Evolutionary conservation across 1,139 yeast genomes (phyloP).

Genomic region (Lodderomyces beijingensis): DNA sequence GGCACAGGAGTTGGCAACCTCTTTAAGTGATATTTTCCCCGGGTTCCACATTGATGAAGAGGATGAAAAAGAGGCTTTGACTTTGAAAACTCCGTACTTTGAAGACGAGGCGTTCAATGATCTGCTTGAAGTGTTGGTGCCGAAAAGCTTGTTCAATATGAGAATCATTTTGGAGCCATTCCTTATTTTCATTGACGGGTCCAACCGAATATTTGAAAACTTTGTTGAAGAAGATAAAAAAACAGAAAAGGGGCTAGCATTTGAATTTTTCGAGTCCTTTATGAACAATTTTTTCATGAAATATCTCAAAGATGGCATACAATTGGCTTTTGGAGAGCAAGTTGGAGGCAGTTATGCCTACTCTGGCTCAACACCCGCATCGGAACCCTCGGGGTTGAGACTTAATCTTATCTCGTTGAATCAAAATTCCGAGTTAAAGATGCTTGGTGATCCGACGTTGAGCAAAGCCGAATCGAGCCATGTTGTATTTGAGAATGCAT

Average conservation of each 20-base stretch:
- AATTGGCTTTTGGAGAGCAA: conserved; percentile 26
- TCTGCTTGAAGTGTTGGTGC: conserved; percentile 64
- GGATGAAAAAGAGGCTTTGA: conserved; percentile 9
- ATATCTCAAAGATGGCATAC: conserved; percentile 55
- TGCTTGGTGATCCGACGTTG: conserved; percentile 2
- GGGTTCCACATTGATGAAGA: conserved; percentile 44
- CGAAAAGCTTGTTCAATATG: conserved; percentile 78
- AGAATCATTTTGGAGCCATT: conserved; percentile 64
- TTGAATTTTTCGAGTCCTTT: conserved; percentile 57
- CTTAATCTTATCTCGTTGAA: conserved; percentile 19
- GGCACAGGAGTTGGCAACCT: conserved; percentile 39
- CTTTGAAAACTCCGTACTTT: conserved; percentile 45
- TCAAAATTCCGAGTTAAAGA: conserved; percentile 10
- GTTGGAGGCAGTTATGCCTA: conserved; percentile 21
- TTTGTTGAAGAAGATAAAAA: conserved; percentile 10
- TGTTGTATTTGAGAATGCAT: conserved; percentile 44
- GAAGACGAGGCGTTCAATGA: conserved; percentile 52
- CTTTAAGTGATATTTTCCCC: conserved; percentile 58
- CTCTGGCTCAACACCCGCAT: conserved; percentile 5
- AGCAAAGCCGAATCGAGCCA: conserved; percentile 6
- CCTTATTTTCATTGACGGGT: conserved; percentile 51
- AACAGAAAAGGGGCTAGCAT: conserved; percentile 14
- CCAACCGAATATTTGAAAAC: conserved; percentile 28
- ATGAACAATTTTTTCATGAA: conserved; percentile 65
- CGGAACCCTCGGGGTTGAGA: conserved; percentile 16